Evolutionary conservation across 768 basidiomycete species (phyloP).

Genomic region (Serendipita vermifera): DNA sequence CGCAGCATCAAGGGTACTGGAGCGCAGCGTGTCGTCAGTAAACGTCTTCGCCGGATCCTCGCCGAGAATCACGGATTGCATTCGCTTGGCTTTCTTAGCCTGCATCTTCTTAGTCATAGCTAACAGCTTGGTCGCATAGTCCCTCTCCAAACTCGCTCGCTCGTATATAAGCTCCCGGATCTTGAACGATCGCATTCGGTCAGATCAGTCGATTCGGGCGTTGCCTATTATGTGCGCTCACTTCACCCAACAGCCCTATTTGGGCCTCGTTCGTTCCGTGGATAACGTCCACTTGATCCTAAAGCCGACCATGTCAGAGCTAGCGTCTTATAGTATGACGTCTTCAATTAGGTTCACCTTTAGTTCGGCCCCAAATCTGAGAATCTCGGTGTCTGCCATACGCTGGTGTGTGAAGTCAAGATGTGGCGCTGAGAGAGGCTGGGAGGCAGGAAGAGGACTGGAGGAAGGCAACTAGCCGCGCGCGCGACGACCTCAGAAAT

Average conservation of each 20-base stretch:
- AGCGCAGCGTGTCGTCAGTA: constrained; percentile 34
- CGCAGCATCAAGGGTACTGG: constrained; percentile 59
- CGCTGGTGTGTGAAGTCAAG: too few relatives aligned
- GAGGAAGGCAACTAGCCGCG: too few relatives aligned
- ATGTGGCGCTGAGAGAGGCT: too few relatives aligned
- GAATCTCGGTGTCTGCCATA: constrained; percentile 2
- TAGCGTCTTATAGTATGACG: too few relatives aligned
- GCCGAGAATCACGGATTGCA: constrained; percentile 45
- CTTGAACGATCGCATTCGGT: too few relatives aligned
- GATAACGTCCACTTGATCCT: constrained; percentile 68
- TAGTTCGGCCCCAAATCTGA: constrained; percentile 6
- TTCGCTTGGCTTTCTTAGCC: constrained; percentile 57
- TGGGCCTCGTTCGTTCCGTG: constrained; percentile 45
- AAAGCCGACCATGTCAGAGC: not conserved
- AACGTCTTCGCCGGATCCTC: constrained; percentile 52
- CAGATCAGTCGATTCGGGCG: too few relatives aligned
- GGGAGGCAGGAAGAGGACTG: too few relatives aligned
- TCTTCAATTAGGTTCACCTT: not conserved
- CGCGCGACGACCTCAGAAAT: too few relatives aligned
- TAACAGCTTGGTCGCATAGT: constrained; percentile 64
- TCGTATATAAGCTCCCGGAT: constrained; percentile 61
- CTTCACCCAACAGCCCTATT: constrained; percentile 52
- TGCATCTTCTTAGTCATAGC: constrained; percentile 48
- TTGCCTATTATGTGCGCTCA: constrained; percentile 25
- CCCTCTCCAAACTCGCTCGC: constrained; percentile 55